Evolutionary conservation across 495 filamentous ascomycete species (phyloP).

Genomic region (Tuber microsphaerosporum): DNA sequence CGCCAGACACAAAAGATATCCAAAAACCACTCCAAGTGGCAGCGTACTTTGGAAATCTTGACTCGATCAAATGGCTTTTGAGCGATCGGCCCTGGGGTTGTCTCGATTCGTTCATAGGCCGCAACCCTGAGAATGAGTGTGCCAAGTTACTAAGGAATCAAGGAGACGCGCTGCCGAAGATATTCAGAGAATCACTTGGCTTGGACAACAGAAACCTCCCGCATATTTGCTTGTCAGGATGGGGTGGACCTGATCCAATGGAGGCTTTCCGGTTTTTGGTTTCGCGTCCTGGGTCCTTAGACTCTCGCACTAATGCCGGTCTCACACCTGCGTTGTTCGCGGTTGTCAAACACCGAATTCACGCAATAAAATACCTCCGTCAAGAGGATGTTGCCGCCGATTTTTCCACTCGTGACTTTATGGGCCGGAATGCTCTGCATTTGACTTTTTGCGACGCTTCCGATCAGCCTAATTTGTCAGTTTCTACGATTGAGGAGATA

Average conservation of each 20-base stretch:
- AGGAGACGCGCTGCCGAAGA: conserved; percentile 20
- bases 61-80: conserved; percentile 35
- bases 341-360: not conserved
- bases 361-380: conserved; percentile 15
- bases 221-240: conserved; percentile 27
- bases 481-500: not conserved
- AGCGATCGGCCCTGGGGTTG: conserved; percentile 32
- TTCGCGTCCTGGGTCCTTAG: conserved; percentile 16
- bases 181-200: conserved; percentile 34
- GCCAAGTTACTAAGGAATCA: conserved; percentile 26
- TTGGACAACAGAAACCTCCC: conserved; percentile 31
- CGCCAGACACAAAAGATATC: conserved; percentile 1
- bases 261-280: conserved; percentile 30
- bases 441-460: not conserved
- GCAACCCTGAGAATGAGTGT: conserved; percentile 12
- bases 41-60: conserved; percentile 22
- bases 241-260: conserved; percentile 25
- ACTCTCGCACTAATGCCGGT: conserved; percentile 15
- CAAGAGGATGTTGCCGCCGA: conserved; percentile 20
- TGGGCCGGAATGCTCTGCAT: conserved; percentile 29
- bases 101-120: conserved; percentile 23
- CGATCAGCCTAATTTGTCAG: not conserved
- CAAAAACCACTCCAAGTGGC: conserved; percentile 34
- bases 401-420: conserved; percentile 28
- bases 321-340: conserved; percentile 33